A percentile compares a stretch with the other conserved stretches of the same genome.
phyloP scores from a whole-genome alignment of 371 early-diverging fungal genomes.

The Mortierella sp. region DNA sequence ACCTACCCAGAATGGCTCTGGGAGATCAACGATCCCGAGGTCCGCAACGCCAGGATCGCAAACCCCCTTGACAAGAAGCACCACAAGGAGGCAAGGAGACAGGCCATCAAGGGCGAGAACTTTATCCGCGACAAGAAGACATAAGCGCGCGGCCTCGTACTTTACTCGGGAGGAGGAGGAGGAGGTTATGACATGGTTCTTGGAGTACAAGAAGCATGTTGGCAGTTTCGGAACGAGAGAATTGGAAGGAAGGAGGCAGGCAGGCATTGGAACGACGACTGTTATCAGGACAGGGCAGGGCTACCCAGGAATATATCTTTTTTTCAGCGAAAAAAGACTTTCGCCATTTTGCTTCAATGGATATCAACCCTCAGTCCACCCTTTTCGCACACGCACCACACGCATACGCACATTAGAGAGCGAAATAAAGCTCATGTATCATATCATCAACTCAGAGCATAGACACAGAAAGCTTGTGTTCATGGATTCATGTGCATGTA shows the following conservation, averaged over 20 bases:
- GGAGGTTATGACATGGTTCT: not conserved
- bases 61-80: slow-evolving; percentile 69
- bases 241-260: not conserved
- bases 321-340: not conserved
- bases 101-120: slow-evolving; percentile 79
- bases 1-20: slow-evolving; percentile 96
- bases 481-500: not conserved
- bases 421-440: slow-evolving; percentile 14
- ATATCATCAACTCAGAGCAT: not conserved
- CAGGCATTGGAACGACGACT: not conserved
- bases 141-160: slow-evolving; percentile 30
- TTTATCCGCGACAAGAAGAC: slow-evolving; percentile 88
- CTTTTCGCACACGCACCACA: not conserved
- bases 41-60: slow-evolving; percentile 64
- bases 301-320: not conserved
- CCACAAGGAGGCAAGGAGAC: slow-evolving; percentile 76
- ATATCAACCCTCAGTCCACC: not conserved
- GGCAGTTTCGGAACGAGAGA: not conserved
- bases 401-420: slow-evolving; percentile 1
- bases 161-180: not conserved
- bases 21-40: slow-evolving; percentile 80
- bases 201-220: not conserved
- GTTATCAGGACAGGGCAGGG: slow-evolving; percentile 1
- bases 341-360: not conserved
- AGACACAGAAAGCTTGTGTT: not conserved